phyloP scores from a whole-genome alignment of 1,284 basidiomycete genomes.

The Amylostereum chailletii region DNA sequence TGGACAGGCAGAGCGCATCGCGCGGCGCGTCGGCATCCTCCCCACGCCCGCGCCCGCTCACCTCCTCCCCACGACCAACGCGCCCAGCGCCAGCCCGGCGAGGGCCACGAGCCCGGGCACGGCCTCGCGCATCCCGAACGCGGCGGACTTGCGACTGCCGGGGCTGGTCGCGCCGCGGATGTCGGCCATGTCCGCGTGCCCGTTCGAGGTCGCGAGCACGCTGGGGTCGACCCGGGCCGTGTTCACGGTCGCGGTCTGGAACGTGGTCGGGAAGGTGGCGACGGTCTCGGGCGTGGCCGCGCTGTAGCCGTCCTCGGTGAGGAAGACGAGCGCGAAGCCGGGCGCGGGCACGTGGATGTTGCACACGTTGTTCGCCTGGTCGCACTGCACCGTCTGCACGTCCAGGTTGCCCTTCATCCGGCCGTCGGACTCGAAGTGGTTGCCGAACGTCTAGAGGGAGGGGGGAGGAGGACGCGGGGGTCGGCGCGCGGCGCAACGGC shows the following conservation, averaged over 20 bases:
- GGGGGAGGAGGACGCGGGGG: background rate
- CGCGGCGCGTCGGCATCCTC: no score
- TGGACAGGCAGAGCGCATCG: no score
- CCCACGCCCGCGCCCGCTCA: background rate
- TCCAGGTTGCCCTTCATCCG: slow-evolving; percentile 41
- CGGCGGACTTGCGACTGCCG: background rate
- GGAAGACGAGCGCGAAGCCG: slow-evolving; percentile 64
- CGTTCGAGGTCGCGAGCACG: slow-evolving; percentile 18
- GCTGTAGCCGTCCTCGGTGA: slow-evolving; percentile 34
- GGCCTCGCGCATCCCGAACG: background rate
- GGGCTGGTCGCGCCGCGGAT: slow-evolving; percentile 4
- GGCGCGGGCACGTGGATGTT: slow-evolving; percentile 59
- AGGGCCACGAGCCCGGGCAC: background rate
- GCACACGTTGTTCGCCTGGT: slow-evolving; percentile 41
- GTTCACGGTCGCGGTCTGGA: slow-evolving; percentile 37
- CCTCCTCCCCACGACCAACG: background rate
- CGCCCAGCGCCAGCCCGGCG: background rate
- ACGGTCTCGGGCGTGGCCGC: slow-evolving; percentile 29
- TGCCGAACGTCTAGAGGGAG: slow-evolving; percentile 54
- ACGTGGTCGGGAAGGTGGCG: slow-evolving; percentile 50
- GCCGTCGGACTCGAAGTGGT: slow-evolving; percentile 54
- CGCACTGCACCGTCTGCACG: slow-evolving; percentile 47
- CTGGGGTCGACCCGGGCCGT: slow-evolving; percentile 32
- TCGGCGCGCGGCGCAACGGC: background rate
- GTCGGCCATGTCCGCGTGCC: slow-evolving; percentile 15